Percentiles rank a stretch among this genome's conserved stretches.
phyloP scores from a whole-genome alignment of 805 yeast genomes.

The Kluyveromyces aestuarii region DNA sequence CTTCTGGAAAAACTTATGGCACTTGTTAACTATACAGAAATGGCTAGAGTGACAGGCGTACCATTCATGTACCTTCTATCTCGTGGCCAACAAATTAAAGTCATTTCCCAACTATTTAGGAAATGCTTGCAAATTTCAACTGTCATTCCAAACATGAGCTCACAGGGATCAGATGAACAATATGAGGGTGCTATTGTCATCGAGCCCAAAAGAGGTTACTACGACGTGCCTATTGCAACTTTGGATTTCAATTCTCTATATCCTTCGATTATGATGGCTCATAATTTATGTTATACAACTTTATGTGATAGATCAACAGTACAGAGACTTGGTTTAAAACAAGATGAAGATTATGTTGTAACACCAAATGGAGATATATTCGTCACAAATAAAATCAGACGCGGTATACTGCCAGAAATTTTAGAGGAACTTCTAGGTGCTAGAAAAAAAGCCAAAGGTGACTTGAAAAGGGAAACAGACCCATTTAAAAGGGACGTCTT shows the following conservation, averaged over 20 bases:
- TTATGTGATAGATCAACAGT: slow-evolving; percentile 62
- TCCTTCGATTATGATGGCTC: slow-evolving; percentile 99
- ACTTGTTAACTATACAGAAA: slow-evolving; percentile 91
- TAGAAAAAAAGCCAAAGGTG: slow-evolving; percentile 86
- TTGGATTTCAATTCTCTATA: slow-evolving; percentile 95
- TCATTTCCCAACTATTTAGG: slow-evolving; percentile 87
- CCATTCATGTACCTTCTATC: slow-evolving; percentile 84
- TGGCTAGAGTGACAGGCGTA: slow-evolving; percentile 99
- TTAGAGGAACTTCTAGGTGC: slow-evolving; percentile 81
- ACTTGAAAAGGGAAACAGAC: slow-evolving; percentile 85
- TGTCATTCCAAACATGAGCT: slow-evolving; percentile 82
- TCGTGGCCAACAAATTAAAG: slow-evolving; percentile 97
- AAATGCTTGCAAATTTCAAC: slow-evolving; percentile 82
- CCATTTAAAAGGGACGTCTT: slow-evolving; percentile 89
- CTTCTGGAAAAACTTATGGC: slow-evolving; percentile 91
- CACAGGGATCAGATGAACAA: slow-evolving; percentile 76
- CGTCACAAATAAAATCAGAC: slow-evolving; percentile 56
- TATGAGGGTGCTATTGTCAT: slow-evolving; percentile 99
- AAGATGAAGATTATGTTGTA: slow-evolving; percentile 68
- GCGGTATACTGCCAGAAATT: slow-evolving; percentile 89
- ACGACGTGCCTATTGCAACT: slow-evolving; percentile 95
- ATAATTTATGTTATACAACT: slow-evolving; percentile 92
- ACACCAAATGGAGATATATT: slow-evolving; percentile 93
- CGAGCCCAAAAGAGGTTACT: slow-evolving; percentile 92
- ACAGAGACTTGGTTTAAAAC: slow-evolving; percentile 49